Evolutionary conservation across 257 asterid species (phyloP).

Genomic region (Capsicum rhomboideum): DNA sequence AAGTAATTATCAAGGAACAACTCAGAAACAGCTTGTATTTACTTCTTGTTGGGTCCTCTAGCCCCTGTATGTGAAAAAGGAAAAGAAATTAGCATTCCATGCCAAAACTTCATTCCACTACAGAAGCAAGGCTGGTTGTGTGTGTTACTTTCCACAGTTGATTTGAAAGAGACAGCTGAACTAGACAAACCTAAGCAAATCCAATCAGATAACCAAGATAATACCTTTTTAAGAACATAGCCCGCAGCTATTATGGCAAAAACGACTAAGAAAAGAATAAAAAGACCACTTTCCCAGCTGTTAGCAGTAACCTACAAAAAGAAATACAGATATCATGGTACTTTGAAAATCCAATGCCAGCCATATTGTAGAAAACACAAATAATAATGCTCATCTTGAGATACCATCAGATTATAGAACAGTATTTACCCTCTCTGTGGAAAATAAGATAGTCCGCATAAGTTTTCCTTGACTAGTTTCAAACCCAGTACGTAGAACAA

Average conservation of each 20-base stretch:
- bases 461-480: constrained; percentile 99
- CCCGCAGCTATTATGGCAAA: constrained; percentile 98
- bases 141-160: background rate
- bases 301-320: constrained; percentile 84
- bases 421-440: constrained; percentile 85
- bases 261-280: constrained; percentile 82
- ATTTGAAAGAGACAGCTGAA: background rate
- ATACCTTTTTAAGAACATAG: constrained; percentile 92
- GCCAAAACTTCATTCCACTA: background rate
- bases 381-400: background rate
- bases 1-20: constrained; percentile 91
- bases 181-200: background rate
- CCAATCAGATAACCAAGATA: background rate
- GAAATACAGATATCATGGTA: background rate
- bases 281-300: constrained; percentile 99
- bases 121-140: background rate
- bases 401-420: constrained; percentile 11
- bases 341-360: background rate
- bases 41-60: constrained; percentile 99
- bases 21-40: constrained; percentile 92
- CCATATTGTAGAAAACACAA: background rate
- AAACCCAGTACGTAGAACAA: constrained; percentile 94
- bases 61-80: constrained; percentile 51
- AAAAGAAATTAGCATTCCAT: background rate
- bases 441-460: constrained; percentile 96